Evolutionary conservation across 805 yeast species (phyloP), one percentile per base, ranked within the genome.

Genomic region (Saccharomycopsis javanensis): DNA sequence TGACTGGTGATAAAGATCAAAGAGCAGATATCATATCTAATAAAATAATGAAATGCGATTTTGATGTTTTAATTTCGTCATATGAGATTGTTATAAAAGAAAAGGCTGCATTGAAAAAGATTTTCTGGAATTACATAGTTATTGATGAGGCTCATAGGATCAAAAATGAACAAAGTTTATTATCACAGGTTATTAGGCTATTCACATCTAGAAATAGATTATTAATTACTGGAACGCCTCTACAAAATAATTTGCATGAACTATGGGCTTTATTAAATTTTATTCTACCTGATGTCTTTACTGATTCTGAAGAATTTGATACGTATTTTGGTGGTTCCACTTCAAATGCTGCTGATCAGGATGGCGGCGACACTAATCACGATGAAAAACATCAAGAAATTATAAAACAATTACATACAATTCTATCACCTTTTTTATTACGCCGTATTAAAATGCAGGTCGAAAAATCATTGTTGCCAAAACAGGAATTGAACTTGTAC

Each of bases 91-190:
- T 86, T 28, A 86, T 86, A 55, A 78, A 81, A 64, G 94, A 86
- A 67, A 86, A 86, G 66, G 70, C 89, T 0, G 70, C 81, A 1
- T 78, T 86, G 64, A 77, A 69, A 58, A 86, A 85, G 66, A 79
- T 86, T 63, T 77, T 76, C 58, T 86, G 94, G 92, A 81, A 83
- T 65, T 86, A 86, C 66, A 82, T 86, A 53, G 75, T 86, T 20
- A 83, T 86, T 60, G 95, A 86, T 69, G 95, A 86, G 70, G 94
- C 92, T 3, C 95, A 86, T 67, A 75, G 94, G 71, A 82, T 86
- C 62, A 86, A 86, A 65, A 86, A 86, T 67, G 94, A 86, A 65
- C 86, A 83, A 65, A 79, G 85, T 1, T 69, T 83, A 68, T 70
- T 86, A 51, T 83, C 90, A 0, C 92, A 86, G 65, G 86, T 86